Evolutionary conservation across 2,329 filamentous ascomycete species (phyloP).

Genomic region (Penicillium italicum): DNA sequence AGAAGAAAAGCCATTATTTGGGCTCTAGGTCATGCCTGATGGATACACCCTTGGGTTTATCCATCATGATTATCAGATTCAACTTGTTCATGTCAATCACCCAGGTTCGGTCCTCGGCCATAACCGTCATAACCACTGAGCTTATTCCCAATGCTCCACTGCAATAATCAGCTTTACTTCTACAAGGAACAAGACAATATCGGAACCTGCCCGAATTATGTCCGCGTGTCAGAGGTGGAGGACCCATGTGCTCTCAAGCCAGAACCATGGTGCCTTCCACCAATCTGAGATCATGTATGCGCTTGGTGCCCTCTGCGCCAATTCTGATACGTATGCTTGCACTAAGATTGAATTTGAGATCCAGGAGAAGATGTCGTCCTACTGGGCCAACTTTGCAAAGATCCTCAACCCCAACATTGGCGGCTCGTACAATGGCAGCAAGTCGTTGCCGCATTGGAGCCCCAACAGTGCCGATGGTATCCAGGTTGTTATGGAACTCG

Average conservation of each 20-base stretch:
- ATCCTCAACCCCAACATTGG: constrained; percentile 28
- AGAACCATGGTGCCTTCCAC: constrained; percentile 37
- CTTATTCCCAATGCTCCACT: background rate
- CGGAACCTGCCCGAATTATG: background rate
- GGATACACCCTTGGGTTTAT: background rate
- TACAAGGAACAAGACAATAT: background rate
- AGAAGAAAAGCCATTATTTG: too few species aligned
- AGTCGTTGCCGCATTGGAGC: constrained; percentile 16
- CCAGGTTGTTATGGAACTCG: constrained; percentile 23
- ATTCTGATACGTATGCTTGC: constrained; percentile 25
- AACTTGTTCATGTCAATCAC: background rate
- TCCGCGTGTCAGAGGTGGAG: background rate
- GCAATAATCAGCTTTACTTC: background rate
- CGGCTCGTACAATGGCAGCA: constrained; percentile 19
- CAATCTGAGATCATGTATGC: constrained; percentile 41
- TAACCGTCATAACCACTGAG: background rate
- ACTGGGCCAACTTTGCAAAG: constrained; percentile 38
- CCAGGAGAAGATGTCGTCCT: constrained; percentile 29
- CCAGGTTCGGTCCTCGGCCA: background rate
- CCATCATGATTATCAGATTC: background rate
- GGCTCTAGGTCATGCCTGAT: background rate
- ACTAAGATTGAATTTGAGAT: constrained; percentile 28
- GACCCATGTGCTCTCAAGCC: constrained; percentile 37
- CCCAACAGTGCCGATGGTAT: constrained; percentile 22
- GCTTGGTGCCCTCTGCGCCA: constrained; percentile 38